phyloP scores from a whole-genome alignment of 257 asterid species.

The Petunia axillaris region DNA sequence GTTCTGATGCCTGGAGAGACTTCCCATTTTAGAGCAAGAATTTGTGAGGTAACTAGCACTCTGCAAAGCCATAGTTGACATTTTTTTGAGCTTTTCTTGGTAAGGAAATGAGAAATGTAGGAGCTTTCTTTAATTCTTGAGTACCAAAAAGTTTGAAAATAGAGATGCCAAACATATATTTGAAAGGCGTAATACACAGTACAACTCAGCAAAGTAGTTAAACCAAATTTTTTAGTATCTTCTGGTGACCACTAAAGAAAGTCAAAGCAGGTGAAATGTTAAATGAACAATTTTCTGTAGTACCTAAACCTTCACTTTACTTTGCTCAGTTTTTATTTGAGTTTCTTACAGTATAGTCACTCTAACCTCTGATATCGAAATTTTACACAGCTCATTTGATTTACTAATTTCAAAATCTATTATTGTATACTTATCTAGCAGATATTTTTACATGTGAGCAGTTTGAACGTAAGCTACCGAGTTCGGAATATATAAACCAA shows the following conservation, averaged over 20 bases:
- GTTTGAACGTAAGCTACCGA: too few relatives aligned
- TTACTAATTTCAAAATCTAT: too few relatives aligned
- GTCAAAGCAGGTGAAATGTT: too few relatives aligned
- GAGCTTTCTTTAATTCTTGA: constrained; percentile 11
- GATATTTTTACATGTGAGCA: too few relatives aligned
- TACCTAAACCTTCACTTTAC: background rate
- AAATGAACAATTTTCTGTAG: background rate
- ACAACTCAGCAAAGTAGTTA: background rate
- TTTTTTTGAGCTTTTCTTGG: background rate
- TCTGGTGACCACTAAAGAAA: too few relatives aligned
- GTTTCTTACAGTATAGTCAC: background rate
- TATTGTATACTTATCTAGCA: too few relatives aligned
- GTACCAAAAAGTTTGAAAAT: background rate
- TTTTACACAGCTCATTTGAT: too few relatives aligned
- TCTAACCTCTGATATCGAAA: too few relatives aligned
- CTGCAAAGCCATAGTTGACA: constrained; percentile 40
- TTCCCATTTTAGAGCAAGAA: constrained; percentile 34
- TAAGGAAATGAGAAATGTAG: background rate
- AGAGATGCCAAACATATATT: background rate
- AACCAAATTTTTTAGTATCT: background rate
- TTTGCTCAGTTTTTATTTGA: background rate
- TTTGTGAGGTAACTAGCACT: constrained; percentile 38
- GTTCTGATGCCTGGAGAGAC: constrained; percentile 21
- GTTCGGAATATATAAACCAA: too few relatives aligned
- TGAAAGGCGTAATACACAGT: background rate